Conservation (phyloP, 768 basidiomycete species). For the Collybiopsis luxurians region DNA sequence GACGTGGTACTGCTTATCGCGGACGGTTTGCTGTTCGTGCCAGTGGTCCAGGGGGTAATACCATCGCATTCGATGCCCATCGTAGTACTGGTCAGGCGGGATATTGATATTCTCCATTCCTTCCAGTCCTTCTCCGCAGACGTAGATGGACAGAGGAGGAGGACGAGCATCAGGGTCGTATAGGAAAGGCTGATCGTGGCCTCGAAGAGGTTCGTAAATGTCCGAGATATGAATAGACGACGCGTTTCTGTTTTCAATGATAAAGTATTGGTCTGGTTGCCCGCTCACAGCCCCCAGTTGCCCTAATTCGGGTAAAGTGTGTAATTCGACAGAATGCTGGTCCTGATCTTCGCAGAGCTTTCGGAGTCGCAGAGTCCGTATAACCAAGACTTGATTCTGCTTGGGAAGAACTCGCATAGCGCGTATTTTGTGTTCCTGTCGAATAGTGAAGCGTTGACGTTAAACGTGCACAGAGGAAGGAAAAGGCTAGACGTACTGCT, state of each 20-base stretch:
- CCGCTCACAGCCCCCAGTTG: constrained; percentile 8
- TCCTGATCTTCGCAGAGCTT: neutral
- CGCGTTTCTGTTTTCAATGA: constrained; percentile 17
- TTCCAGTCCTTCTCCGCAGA: constrained; percentile 21
- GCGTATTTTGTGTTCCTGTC: constrained; percentile 46
- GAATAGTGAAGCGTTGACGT: neutral
- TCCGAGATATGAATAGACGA: constrained; percentile 38
- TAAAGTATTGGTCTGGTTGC: constrained; percentile 14
- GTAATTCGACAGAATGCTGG: constrained; percentile 10
- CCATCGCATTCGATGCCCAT: neutral
- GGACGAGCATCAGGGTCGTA: constrained; percentile 24
- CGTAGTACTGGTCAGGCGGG: constrained; percentile 22
- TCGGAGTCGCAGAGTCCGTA: constrained; percentile 36
- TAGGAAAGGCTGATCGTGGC: constrained; percentile 25
- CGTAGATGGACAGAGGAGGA: constrained; percentile 38
- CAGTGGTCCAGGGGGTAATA: constrained; percentile 23
- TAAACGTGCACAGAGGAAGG: neutral
- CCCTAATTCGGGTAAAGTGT: constrained; percentile 3
- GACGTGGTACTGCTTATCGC: constrained; percentile 22
- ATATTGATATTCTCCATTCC: constrained; percentile 33
- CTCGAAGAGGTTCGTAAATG: constrained; percentile 27
- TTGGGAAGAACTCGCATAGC: constrained; percentile 50
- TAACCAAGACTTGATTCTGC: constrained; percentile 49
- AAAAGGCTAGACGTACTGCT: constrained; percentile 9
- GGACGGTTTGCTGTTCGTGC: constrained; percentile 22